Conservation (phyloP, 169 alveolate species). For the Eimeria falciformis region DNA sequence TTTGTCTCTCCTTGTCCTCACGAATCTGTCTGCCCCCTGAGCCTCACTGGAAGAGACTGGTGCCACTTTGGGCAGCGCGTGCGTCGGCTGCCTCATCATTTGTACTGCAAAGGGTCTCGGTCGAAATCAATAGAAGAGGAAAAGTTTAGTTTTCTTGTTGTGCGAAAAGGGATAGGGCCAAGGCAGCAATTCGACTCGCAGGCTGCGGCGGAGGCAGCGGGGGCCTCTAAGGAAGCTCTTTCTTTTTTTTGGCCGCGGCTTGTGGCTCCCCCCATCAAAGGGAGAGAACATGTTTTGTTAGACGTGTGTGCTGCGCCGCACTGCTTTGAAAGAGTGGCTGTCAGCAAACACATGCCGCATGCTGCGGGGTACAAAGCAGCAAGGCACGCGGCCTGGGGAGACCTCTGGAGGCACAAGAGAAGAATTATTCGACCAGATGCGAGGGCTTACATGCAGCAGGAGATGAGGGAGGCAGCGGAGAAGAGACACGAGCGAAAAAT, state of each 20-base stretch:
- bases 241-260: constrained; percentile 93
- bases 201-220: constrained; percentile 79
- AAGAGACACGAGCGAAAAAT: not conserved
- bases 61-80: constrained; percentile 91
- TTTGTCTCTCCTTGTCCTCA: constrained; percentile 93
- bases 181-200: not conserved
- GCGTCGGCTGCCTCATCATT: constrained; percentile 88
- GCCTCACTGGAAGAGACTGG: constrained; percentile 93
- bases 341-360: constrained; percentile 85
- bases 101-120: constrained; percentile 85
- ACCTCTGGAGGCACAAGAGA: constrained; percentile 91
- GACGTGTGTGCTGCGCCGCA: constrained; percentile 89
- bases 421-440: constrained; percentile 90
- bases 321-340: constrained; percentile 68
- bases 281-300: constrained; percentile 88
- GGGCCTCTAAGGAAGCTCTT: constrained; percentile 83
- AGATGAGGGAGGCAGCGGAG: constrained; percentile 69
- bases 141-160: constrained; percentile 87
- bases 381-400: constrained; percentile 93
- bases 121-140: constrained; percentile 87
- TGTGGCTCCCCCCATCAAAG: constrained; percentile 88
- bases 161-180: constrained; percentile 83
- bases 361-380: constrained; percentile 86
- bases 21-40: constrained; percentile 92
- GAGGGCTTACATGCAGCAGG: constrained; percentile 86